Evolutionary conservation across 805 yeast genomes (phyloP), one percentile per base, ranked within the genome.

Genomic region (Blastobotrys peoriensis): DNA sequence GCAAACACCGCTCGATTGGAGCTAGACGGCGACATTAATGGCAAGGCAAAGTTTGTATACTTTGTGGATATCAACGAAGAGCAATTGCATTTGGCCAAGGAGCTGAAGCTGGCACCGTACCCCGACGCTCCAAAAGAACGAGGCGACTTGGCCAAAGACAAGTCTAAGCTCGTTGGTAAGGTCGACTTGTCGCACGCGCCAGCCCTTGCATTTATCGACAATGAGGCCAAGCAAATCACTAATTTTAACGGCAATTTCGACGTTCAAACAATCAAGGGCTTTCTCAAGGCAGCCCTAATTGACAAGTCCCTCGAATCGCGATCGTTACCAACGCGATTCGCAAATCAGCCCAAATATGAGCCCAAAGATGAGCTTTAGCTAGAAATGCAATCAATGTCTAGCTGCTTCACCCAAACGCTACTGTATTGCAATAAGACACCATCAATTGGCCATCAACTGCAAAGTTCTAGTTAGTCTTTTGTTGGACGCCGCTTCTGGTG

Each of bases 331-430:
- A 13, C 30, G 13, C 30, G 30, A 13, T 25, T 25, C 30, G 13
- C 30, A 13, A 13, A 8, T 13, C 13, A 8, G 8, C 30, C 8
- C 13, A 13, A 13, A 8, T 13, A 25, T 25, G 30, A 25, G 13
- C 13, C 30, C n/a, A 25, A 25, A 46, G 23, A 15, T 42, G 17
- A 33, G 15, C 25, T 10, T 6, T 9, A 19, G 13, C 16, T 20
- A 4, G 10, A 13, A 4, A 35, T 17, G 3, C 10, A 35, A 16
- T 19, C 8, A 21, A 25, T 22, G 5, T 16, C 23, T 4, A 4
- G n/a, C 13, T 16, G 19, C 23, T 13, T 44, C 43, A 56, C n/a
- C 60, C 59, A 48, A 54, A 57, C 18, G 60, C 60, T 20, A 54
- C 58, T 9, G 57, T 53, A 18, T 38, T 45, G 40, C 59, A 56